These are phyloP conservation scores for Talaromyces atroroseus DNA, from an alignment of 2,329 filamentous ascomycete genomes.

Conservation along the genomic window DNA sequence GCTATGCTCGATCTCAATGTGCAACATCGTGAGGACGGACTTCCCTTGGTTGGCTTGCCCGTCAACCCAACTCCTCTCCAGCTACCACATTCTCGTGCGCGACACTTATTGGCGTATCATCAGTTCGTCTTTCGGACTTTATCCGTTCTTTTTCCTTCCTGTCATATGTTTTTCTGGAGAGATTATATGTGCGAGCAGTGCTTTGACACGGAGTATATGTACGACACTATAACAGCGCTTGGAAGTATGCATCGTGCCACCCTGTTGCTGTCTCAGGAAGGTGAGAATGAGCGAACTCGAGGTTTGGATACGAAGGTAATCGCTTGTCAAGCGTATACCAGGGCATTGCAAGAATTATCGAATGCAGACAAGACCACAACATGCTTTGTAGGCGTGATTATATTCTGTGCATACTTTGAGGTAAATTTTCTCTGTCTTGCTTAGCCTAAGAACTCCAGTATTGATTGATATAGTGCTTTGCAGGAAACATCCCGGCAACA, in stretches of 20 bases:
- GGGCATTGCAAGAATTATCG: conserved; percentile 15
- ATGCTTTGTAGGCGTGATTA: not conserved
- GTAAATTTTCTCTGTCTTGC: not conserved
- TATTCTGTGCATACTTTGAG: not conserved
- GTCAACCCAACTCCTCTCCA: conserved; percentile 17
- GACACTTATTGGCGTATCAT: conserved; percentile 19
- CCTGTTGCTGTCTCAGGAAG: conserved; percentile 15
- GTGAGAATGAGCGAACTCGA: conserved; percentile 12
- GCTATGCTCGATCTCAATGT: not conserved
- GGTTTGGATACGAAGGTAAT: conserved; percentile 17
- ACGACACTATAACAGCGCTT: conserved; percentile 18
- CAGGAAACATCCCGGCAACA: not conserved
- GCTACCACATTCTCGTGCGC: conserved; percentile 18
- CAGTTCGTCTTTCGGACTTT: conserved; percentile 19
- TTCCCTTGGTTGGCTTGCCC: conserved; percentile 17
- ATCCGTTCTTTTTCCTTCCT: conserved; percentile 15
- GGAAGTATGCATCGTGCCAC: conserved; percentile 18
- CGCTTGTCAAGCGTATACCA: conserved; percentile 17
- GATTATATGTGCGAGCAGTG: conserved; percentile 19
- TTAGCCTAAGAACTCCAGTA: not conserved
- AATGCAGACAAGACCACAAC: not conserved
- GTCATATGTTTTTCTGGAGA: conserved; percentile 17
- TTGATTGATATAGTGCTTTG: not conserved
- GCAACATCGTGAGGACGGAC: conserved; percentile 4
- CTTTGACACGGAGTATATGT: conserved; percentile 20